Base-by-base conservation (phyloP, 441 rosid species). In the Capsella rubella region DNA sequence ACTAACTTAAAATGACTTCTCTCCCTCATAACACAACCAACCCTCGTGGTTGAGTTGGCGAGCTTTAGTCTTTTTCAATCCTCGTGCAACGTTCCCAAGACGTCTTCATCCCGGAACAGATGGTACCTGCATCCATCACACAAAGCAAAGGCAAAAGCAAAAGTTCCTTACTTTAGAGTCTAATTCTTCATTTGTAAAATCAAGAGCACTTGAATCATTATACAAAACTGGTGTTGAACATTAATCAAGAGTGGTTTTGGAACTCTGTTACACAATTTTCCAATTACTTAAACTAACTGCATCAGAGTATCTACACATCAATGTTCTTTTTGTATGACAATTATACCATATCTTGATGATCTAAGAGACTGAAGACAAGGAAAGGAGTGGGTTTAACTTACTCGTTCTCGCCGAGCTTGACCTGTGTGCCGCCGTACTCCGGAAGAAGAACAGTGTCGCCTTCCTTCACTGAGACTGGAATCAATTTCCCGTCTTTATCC, bases 381-480 rank as follows among this genome's bases (percentile, higher is more conserved):
- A 61, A 43, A 51, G 3, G 35, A 45, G 1, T 1, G 1, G 8
- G 25, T 15, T 51, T 12, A 0, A 78, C 86, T 15, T 78, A 86
- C 93, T 86, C 85, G 67, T 84, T 84, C 58, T 88, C 89, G 34
- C 86, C 93, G 21, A 88, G 90, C 82, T 86, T 86, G 60, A 88
- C 89, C 66, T 85, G 83, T 2, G 88, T 85, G 34, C 93, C 90
- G 1, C 86, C 88, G 65, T 82, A 86, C 54, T 86, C 88, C 0
- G 89, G 85, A 69, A 88, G 82, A 79, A 88, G 93, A 79, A 88
- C 93, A 18, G 85, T 82, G 70, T 88, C 93, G 8, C 90, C 93
- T 85, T 88, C 93, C 81, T 88, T 85, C 1, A 88, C 86, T 6
- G 69, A 59, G 3, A 88, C 86, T 2, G 93, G 89, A 54, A 85